Evolutionary conservation across 495 filamentous ascomycete genomes (phyloP), one percentile per base, ranked within the genome.

Genomic region (Penicillium coffeae): DNA sequence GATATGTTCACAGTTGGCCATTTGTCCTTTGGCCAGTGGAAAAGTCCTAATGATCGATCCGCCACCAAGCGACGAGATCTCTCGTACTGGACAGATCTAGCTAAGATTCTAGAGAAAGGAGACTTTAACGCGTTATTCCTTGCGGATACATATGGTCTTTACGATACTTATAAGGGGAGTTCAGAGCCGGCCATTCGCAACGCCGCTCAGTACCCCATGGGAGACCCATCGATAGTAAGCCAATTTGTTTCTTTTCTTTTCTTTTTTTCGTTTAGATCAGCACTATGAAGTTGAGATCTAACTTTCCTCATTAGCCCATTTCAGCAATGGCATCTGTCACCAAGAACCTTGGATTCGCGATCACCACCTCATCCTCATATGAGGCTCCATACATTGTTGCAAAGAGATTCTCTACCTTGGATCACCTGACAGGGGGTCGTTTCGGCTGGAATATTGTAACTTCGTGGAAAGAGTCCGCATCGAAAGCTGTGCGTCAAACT

Each of bases 371-470:
- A 9, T 77, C 76, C 9, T 70, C 71, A 0, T 80, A 74, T 43
- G 72, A 73, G 44, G 46, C 56, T 10, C 75, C 77, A 10, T 80
- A 69, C 48, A 57, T 71, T 4, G 61, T 78, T 2, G 77, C 76
- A 4, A 66, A 71, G 43, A 64, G 70, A 16, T 76, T 77, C 36
- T 78, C 76, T 0, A 79, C 77, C 1, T 52, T 81, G 3, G 76
- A 80, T 48, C 77, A 81, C 43, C 59, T 77, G n/a, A 80, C 74
- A 2, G 51, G 65, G 0, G 77, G 76, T 0, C 64, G 77, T 6
- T 62, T 80, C 33, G 77, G 70, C 0, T 82, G 77, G 78, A 82
- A 80, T 46, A 78, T 82, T 35, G 76, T 80, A 0, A 80, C 76
- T 2, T 69, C 63, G 0, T 81, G 68, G 58, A 69, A 70, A 32